Base-by-base conservation (phyloP, 148 eudicot species). In the Rheum nobile region DNA sequence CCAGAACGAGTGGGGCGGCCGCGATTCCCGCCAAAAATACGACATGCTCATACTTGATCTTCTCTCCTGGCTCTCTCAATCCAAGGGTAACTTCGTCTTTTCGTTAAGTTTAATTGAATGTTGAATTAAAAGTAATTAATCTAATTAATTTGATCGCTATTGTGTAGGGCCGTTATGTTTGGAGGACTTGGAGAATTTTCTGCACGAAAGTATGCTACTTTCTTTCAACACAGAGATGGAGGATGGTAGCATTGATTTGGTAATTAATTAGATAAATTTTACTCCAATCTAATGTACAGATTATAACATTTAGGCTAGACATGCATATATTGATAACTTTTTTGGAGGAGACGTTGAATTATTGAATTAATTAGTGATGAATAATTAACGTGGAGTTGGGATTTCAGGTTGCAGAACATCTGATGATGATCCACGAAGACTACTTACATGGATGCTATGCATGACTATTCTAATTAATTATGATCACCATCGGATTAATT, bases 201-300 rank as follows among this genome's bases (percentile, higher is more conserved):
- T 87, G 50, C 84, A 89, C 65, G 91, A 89, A 71, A 79, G 78
- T 42, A 67, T 89, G 88, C 72, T 89, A 35, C 80, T 89, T 32
- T 76, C 88, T n/a, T 89, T 89, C 88, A 89, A 89, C 71, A 89
- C 91, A 31, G 93, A 89, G 67, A 84, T 89, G 74, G 93, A 89
- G 48, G 93, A 89, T 82, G 93, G 91, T 43, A 89, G 93, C 84
- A 89, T 89, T 61, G 93, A 89, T 50, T 87, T 85, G 86, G 93
- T 87, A 81, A 55, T 17, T 6, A 2, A 4, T 72, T 42, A 71
- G n/a, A 39, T 31, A 8, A 6, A n/a, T n/a, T n/a, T n/a, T n/a
- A n/a, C n/a, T n/a, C n/a, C n/a, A n/a, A n/a, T n/a, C n/a, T n/a
- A n/a, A n/a, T n/a, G n/a, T n/a, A n/a, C n/a, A n/a, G n/a, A n/a